Evolutionary conservation across 2,329 filamentous ascomycete genomes (phyloP), one percentile per base, ranked within the genome.

Genomic region (Penicillium sp.): DNA sequence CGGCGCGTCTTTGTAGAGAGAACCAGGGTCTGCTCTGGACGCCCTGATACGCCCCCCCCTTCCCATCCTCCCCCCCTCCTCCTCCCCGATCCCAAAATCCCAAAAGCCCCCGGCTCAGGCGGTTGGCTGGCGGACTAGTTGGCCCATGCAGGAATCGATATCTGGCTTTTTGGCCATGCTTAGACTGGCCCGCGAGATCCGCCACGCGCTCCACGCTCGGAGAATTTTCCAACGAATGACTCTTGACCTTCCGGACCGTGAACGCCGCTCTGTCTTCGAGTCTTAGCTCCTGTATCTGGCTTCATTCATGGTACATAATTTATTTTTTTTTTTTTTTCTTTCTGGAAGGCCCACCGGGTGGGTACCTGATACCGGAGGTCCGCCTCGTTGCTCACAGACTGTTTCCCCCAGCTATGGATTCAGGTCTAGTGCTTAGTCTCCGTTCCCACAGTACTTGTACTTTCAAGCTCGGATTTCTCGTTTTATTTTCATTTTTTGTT

Each of bases 201-300:
- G 59, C 63, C 59, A 62, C 61, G 66, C 59, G 63, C 52, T 68
- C 66, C 65, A 72, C 65, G 66, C 10, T 66, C 68, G 65, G 65
- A 70, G 65, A 69, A 42, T 71, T 69, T 68, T 66, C 22, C 30
- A 25, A 16, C 14, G 52, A 54, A 30, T 54, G 13, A 16, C 61
- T 49, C 59, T 61, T 60, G 61, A 59, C 57, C 7, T 30, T 40
- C 49, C 55, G 25, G 55, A 35, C 43, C 33, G 43, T 56, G 19
- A 38, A 49, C 54, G 54, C 30, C 54, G 54, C 30, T 38, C 28
- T 48, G 26, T 48, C 45, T 48, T 48, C 14, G 30, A 48, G 26
- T 48, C 26, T 48, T n/a, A 48, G 45, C 45, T 48, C 14, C 14
- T 48, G 28, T 19, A 13, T 49, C 3, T 14, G 14, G n/a, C 13